Conservation (phyloP, 495 filamentous ascomycete species). For the Hypoxylon fragiforme region DNA sequence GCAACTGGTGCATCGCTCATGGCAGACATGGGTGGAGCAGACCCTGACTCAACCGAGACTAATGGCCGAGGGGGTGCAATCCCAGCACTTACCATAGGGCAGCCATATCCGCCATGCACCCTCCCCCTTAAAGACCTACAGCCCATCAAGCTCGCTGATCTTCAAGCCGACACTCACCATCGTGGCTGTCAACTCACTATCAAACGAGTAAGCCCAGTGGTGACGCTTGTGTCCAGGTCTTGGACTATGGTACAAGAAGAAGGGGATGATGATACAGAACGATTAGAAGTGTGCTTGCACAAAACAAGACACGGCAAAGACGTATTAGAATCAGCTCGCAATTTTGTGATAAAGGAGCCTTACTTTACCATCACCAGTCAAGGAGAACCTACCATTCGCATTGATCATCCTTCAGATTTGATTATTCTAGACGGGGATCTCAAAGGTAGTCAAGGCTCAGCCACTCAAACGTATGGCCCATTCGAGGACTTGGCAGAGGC, state of each 20-base stretch:
- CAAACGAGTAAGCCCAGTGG: constrained; percentile 37
- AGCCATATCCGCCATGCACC: constrained; percentile 42
- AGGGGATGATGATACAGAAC: constrained; percentile 35
- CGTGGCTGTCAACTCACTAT: constrained; percentile 43
- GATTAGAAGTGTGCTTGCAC: constrained; percentile 39
- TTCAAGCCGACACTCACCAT: constrained; percentile 52
- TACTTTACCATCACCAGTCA: constrained; percentile 49
- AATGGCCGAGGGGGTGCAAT: constrained; percentile 16
- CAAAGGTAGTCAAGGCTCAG: background rate
- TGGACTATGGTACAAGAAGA: constrained; percentile 51
- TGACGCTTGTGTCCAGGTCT: constrained; percentile 39
- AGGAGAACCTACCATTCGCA: constrained; percentile 47
- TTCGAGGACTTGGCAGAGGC: background rate
- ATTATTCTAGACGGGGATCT: constrained; percentile 10
- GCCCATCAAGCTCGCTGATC: constrained; percentile 37
- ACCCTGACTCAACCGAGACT: constrained; percentile 17
- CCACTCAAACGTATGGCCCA: no score
- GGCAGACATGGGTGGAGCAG: constrained; percentile 38
- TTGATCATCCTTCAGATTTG: constrained; percentile 56
- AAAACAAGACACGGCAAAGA: constrained; percentile 34
- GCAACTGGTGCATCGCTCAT: constrained; percentile 39
- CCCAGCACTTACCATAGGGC: constrained; percentile 34
- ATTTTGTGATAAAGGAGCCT: constrained; percentile 54
- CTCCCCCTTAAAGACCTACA: constrained; percentile 31
- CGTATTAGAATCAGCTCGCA: constrained; percentile 35